Base-by-base conservation (phyloP, 352 stramenopile genomes). In the Phytophthora capsici region DNA sequence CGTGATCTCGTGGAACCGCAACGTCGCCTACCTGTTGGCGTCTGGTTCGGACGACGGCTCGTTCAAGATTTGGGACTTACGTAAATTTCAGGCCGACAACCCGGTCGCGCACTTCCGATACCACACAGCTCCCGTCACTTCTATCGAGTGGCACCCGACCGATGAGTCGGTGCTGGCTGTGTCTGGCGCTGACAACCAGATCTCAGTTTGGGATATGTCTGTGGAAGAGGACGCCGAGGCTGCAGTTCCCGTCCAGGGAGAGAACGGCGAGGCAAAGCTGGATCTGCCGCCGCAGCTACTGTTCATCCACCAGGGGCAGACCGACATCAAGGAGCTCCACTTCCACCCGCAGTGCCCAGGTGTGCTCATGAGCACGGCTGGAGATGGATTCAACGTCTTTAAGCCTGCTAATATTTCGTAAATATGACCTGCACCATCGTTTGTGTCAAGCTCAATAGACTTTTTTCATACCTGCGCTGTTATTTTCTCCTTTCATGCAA, bases 281-380 rank as follows among this genome's bases (percentile, higher is more conserved):
- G 90, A 98, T 54, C 82, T 99, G 69, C 98, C 98, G 28, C 95
- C 97, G 37, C 98, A 99, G 83, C 88, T 99, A 38, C 86, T 99
- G 22, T 99, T 99, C 84, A 97, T 99, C 52, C 98, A 99, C 82
- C 97, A 98, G 72, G 98, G 98, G n/a, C 97, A 98, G 66, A 93
- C 89, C 47, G 96, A 99, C 73, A 98, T 99, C 77, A 99, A 99
- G 82, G 98, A 99, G 80, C 80, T 99, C 17, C 97, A 99, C 79
- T 99, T 99, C 87, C 98, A 99, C 85, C 96, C 93, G 44, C 98
- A 99, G 82, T 99, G 99, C 59, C 95, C 96, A 30, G 98, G 97
- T 66, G 91, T 98, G 71, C 78, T 99, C 34, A 94, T 99, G 53
- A 98, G 93, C 54, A 99, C 97, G 20, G 97, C 97, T 37, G 88